Base-by-base conservation (phyloP, 306 rosid genomes). In the Oemleria cerasiformis region DNA sequence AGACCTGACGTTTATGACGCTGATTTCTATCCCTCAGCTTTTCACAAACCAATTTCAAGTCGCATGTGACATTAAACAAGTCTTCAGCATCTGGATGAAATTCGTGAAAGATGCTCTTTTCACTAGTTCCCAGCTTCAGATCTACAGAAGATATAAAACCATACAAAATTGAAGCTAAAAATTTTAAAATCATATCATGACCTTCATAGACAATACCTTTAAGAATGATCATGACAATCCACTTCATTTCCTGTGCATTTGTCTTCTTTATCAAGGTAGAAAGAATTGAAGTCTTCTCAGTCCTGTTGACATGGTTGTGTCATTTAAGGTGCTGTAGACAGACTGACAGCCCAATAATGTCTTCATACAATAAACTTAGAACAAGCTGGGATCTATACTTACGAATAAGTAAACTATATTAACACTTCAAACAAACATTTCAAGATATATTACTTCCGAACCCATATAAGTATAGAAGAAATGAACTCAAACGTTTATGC, bases 31-130 rank as follows among this genome's bases (percentile, higher is more conserved):
- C 90, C 80, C 83, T 84, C 36, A 93, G 88, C 79, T 91, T 91
- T 83, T 93, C 98, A 84, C 94, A 93, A 66, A 93, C 98, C 81
- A 93, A 80, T 86, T 93, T 93, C 80, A 93, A 81, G 89, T 93
- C 98, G 73, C 98, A 93, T 30, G 97, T 91, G 50, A 93, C 98
- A 70, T 93, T 93, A 77, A 91, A 93, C 83, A 93, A 82, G 84
- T 93, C 98, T 76, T 93, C 98, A 50, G 97, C 98, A 84, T 93
- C 97, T 11, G 98, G 96, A 84, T 93, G 98, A 75, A 93, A 93
- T 76, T 93, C 96, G 56, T 87, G 96, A 81, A 93, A 93, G 75
- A 93, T 82, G 86, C 92, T 88, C 79, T 82, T 93, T 83, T 93
- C 98, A 84, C 97, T 93, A 57, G 83, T 82, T 80, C 98, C 98